These are phyloP conservation scores for Thelonectria blattea DNA, from an alignment of 2,329 filamentous ascomycete genomes.

Conservation along the genomic window DNA sequence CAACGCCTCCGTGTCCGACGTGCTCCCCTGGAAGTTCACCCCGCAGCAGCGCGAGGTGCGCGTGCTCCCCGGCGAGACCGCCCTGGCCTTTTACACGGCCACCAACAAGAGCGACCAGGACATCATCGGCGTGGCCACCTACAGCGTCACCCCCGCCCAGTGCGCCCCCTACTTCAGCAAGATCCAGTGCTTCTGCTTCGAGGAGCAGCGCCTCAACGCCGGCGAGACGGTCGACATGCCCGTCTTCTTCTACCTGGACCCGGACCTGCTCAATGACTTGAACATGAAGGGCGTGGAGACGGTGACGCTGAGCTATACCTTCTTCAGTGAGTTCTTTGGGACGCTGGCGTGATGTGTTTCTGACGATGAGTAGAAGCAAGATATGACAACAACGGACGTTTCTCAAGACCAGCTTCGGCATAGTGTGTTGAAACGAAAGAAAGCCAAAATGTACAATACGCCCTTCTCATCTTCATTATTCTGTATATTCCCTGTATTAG, in stretches of 20 bases:
- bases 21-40: slow-evolving; percentile 95
- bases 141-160: slow-evolving; percentile 94
- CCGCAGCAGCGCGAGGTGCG: slow-evolving; percentile 97
- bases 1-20: slow-evolving; percentile 92
- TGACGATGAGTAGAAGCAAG: slow-evolving; percentile 52
- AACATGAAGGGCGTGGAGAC: slow-evolving; percentile 95
- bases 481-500: slow-evolving; percentile 21
- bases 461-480: slow-evolving; percentile 29
- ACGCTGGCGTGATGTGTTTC: slow-evolving; percentile 16
- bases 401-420: slow-evolving; percentile 45
- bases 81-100: slow-evolving; percentile 95
- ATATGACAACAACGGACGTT: slow-evolving; percentile 54
- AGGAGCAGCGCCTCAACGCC: slow-evolving; percentile 91
- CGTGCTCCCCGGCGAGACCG: slow-evolving; percentile 94
- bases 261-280: slow-evolving; percentile 88
- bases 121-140: slow-evolving; percentile 97
- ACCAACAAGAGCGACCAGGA: slow-evolving; percentile 89
- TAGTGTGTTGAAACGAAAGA: slow-evolving; percentile 29
- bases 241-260: slow-evolving; percentile 98
- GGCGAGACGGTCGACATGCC: slow-evolving; percentile 99
- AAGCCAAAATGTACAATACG: slow-evolving; percentile 28
- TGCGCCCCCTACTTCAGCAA: slow-evolving; percentile 98
- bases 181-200: slow-evolving; percentile 99
- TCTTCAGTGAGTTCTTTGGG: slow-evolving; percentile 80
- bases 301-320: slow-evolving; percentile 95